Evolutionary conservation across 2,329 filamentous ascomycete genomes (phyloP).

Genomic region (Aspergillus neoniger): DNA sequence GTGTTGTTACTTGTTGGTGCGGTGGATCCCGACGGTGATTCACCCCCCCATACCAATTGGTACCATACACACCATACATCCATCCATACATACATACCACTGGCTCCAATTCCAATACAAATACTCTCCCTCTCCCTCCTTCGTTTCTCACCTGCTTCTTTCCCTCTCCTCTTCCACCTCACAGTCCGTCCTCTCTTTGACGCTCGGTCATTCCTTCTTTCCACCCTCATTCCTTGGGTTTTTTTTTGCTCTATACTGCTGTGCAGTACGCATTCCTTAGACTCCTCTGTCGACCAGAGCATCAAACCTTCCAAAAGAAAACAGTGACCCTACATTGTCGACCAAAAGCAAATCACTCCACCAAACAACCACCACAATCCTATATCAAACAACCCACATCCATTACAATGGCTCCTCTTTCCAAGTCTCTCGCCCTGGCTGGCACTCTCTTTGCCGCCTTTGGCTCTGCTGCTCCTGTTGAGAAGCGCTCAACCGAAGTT

Average conservation of each 20-base stretch:
- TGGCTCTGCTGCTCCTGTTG: slow-evolving; percentile 33
- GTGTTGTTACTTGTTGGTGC: no score
- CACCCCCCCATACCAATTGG: background rate
- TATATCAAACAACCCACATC: background rate
- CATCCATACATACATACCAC: background rate
- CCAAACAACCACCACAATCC: slow-evolving; percentile 8
- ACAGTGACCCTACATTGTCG: slow-evolving; percentile 1
- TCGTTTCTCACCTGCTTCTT: slow-evolving; percentile 7
- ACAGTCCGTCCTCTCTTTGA: slow-evolving; percentile 12
- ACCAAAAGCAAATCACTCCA: slow-evolving; percentile 11
- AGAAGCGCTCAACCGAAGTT: slow-evolving; percentile 42
- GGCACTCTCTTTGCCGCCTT: slow-evolving; percentile 38
- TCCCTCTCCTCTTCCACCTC: slow-evolving; percentile 10
- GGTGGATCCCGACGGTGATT: no score
- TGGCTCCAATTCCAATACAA: background rate
- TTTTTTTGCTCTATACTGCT: slow-evolving; percentile 21
- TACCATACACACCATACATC: background rate
- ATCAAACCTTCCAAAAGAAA: slow-evolving; percentile 10
- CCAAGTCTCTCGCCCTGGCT: slow-evolving; percentile 40
- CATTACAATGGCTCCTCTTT: slow-evolving; percentile 38
- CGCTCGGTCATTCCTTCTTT: slow-evolving; percentile 24
- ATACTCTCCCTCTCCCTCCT: background rate
- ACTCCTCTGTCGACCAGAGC: slow-evolving; percentile 8
- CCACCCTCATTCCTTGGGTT: slow-evolving; percentile 14
- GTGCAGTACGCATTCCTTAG: slow-evolving; percentile 23